A percentile compares a stretch with the other conserved stretches of the same genome.
phyloP scores from a whole-genome alignment of 139 green algal species.

The Haematococcus lacustris region DNA sequence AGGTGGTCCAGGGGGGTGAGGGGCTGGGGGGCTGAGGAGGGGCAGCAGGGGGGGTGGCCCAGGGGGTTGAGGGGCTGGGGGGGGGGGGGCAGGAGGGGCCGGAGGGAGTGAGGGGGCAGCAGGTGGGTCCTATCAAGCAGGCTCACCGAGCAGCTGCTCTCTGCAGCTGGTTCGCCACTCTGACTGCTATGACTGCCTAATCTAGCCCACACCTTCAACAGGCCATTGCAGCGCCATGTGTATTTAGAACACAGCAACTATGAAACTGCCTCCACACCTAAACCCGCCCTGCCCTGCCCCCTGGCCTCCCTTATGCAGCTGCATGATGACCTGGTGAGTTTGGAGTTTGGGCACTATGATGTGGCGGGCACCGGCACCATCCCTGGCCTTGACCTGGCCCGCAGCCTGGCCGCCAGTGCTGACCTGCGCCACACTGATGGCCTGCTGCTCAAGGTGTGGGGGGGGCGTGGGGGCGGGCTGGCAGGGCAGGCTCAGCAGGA shows the following conservation, averaged over 20 bases:
- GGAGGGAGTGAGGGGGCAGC: too few species aligned
- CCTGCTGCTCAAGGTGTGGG: slow-evolving; percentile 36
- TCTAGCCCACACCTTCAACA: too few species aligned
- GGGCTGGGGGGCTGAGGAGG: background rate
- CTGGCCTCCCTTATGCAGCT: slow-evolving; percentile 14
- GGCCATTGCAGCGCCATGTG: background rate
- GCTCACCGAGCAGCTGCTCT: background rate
- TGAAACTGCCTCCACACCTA: background rate
- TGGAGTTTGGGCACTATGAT: slow-evolving; percentile 75
- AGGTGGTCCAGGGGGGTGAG: slow-evolving; percentile 19
- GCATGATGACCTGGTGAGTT: slow-evolving; percentile 46
- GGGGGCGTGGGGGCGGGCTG: background rate
- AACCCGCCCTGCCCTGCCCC: background rate
- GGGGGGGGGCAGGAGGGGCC: background rate
- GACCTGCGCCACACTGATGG: slow-evolving; percentile 25
- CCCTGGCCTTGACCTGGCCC: slow-evolving; percentile 39
- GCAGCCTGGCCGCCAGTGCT: slow-evolving; percentile 29
- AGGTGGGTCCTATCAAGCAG: background rate
- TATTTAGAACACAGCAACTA: background rate
- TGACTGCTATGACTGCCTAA: background rate
- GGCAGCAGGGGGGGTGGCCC: background rate
- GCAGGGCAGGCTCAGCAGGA: too few species aligned
- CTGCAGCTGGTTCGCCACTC: background rate
- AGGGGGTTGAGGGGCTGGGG: background rate
- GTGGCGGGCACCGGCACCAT: slow-evolving; percentile 20